A percentile compares a stretch with the other conserved stretches of the same genome.
Evolutionary conservation across 495 filamentous ascomycete species (phyloP).

Genomic region (Aspergillus affinis): DNA sequence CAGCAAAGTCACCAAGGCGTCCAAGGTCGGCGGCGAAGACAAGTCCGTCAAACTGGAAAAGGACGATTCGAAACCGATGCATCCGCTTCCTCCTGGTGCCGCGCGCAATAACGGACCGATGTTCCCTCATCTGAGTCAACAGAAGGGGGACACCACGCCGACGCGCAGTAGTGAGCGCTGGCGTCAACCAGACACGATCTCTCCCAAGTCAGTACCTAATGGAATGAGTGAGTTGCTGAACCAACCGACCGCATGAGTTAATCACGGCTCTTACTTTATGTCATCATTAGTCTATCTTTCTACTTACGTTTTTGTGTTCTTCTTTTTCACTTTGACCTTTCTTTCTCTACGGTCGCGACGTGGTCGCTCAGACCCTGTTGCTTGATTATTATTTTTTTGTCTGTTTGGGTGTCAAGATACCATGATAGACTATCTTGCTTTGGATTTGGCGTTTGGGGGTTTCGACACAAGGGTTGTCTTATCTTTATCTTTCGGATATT

Average conservation of each 20-base stretch:
- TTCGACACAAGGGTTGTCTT: not conserved
- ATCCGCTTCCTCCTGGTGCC: conserved; percentile 38
- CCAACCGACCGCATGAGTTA: conserved; percentile 17
- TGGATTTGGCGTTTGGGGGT: conserved; percentile 32
- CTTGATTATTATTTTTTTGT: conserved; percentile 9
- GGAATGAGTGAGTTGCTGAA: conserved; percentile 39
- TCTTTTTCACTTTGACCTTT: conserved; percentile 14
- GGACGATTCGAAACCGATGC: conserved; percentile 36
- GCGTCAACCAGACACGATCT: conserved; percentile 33
- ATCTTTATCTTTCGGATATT: too few species aligned
- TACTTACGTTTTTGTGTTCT: conserved; percentile 11
- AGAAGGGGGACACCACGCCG: conserved; percentile 18
- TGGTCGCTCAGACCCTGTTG: not conserved
- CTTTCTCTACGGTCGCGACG: not conserved
- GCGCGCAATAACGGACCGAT: conserved; percentile 43
- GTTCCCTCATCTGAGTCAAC: conserved; percentile 25
- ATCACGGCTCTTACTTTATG: not conserved
- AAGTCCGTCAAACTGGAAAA: conserved; percentile 30
- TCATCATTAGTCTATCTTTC: conserved; percentile 10
- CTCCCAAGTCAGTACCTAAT: conserved; percentile 35
- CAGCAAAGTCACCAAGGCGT: conserved; percentile 42
- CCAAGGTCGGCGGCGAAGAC: conserved; percentile 18
- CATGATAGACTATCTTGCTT: conserved; percentile 41
- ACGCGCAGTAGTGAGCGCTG: conserved; percentile 14
- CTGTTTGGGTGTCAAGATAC: conserved; percentile 33